Evolutionary conservation across 2,329 filamentous ascomycete genomes (phyloP).

Genomic region (Pseudogymnoascus sp.): DNA sequence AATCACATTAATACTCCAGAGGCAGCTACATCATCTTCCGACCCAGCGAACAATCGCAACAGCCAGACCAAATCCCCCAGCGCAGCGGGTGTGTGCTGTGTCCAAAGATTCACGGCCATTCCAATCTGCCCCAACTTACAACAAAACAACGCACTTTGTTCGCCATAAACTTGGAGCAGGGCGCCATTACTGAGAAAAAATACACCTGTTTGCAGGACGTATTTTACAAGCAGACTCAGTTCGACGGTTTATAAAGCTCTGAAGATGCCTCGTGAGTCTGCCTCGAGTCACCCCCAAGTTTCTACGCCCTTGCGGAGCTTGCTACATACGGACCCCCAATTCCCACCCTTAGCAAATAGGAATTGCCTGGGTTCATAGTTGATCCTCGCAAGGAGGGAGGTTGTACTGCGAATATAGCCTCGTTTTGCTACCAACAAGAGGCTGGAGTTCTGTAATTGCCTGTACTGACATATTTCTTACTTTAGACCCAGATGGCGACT

Average conservation of each 20-base stretch:
- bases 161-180: neutral
- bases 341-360: neutral
- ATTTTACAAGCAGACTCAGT: neutral
- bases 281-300: neutral
- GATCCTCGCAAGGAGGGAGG: neutral
- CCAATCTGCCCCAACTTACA: neutral
- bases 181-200: neutral
- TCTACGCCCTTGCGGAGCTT: neutral
- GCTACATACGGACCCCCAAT: neutral
- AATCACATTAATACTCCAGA: neutral
- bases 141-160: neutral
- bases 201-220: neutral
- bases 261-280: conserved; percentile 7
- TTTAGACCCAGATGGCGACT: conserved; percentile 2
- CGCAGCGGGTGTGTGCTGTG: neutral
- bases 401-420: neutral
- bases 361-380: neutral
- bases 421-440: neutral
- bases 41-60: neutral
- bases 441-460: neutral
- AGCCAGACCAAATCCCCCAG: neutral
- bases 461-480: neutral
- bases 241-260: neutral
- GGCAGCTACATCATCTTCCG: neutral
- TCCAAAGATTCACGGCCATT: neutral